Evolutionary conservation across 148 eudicot species (phyloP).

Genomic region (Vaccinium macrocarpon): DNA sequence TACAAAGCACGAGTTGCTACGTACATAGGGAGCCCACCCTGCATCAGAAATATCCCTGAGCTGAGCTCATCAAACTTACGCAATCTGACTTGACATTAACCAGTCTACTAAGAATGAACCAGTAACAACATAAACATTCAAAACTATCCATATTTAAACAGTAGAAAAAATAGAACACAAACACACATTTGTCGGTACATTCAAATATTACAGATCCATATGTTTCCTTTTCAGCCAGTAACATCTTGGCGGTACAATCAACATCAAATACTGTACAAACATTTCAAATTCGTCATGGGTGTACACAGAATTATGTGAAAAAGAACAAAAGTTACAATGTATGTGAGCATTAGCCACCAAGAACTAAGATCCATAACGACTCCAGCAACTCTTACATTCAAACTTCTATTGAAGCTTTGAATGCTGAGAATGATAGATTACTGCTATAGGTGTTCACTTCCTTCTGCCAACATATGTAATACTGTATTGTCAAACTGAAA

Average conservation of each 20-base stretch:
- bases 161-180: not conserved
- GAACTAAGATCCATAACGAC: not conserved
- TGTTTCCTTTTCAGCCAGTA: not conserved
- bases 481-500: not conserved
- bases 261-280: not conserved
- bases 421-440: not conserved
- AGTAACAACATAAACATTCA: not conserved
- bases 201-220: not conserved
- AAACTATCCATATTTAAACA: not conserved
- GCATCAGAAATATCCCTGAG: constrained; percentile 23
- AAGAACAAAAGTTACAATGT: not conserved
- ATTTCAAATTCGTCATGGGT: not conserved
- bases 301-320: not conserved
- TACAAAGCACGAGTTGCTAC: constrained; percentile 88
- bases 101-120: not conserved
- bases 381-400: not conserved
- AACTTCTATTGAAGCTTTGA: not conserved
- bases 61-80: not conserved
- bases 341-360: not conserved
- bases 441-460: not conserved
- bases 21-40: constrained; percentile 99
- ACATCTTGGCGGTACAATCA: not conserved
- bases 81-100: not conserved
- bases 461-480: not conserved
- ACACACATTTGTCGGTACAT: not conserved